Percentiles rank a stretch among this genome's conserved stretches.
phyloP scores from a whole-genome alignment of 1,284 basidiomycete genomes.

The Pterulicium gracile region DNA sequence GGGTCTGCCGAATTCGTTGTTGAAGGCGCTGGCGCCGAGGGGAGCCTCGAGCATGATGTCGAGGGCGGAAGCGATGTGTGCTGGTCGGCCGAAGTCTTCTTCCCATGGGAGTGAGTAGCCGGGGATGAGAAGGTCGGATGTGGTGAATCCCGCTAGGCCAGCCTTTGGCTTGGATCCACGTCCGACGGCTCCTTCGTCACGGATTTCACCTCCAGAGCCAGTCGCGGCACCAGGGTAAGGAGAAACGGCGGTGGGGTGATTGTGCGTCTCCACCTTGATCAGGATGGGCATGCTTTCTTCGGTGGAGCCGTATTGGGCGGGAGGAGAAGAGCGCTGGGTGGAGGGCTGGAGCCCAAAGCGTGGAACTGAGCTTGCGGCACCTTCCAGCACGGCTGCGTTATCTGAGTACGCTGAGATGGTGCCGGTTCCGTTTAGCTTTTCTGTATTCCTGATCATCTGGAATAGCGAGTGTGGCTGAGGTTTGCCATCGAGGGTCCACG shows the following conservation, averaged over 20 bases:
- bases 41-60: conserved; percentile 98
- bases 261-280: conserved; percentile 98
- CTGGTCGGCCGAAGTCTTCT: conserved; percentile 80
- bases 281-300: conserved; percentile 82
- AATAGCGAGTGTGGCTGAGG: conserved; percentile 78
- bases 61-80: conserved; percentile 86
- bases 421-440: conserved; percentile 62
- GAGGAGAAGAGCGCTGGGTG: conserved; percentile 20
- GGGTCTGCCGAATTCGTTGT: conserved; percentile 97
- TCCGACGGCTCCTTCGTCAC: conserved; percentile 95
- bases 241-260: conserved; percentile 97
- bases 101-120: conserved; percentile 89
- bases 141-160: conserved; percentile 88
- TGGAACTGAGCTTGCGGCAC: conserved; percentile 47
- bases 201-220: conserved; percentile 95
- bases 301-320: conserved; percentile 40
- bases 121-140: conserved; percentile 90
- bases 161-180: conserved; percentile 95
- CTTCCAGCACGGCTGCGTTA: conserved; percentile 92
- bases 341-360: conserved; percentile 64
- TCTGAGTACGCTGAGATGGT: conserved; percentile 98
- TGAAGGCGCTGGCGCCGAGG: conserved; percentile 91
- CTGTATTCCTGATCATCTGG: conserved; percentile 97
- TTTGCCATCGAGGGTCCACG: conserved; percentile 82
- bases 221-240: conserved; percentile 97